phyloP scores from a whole-genome alignment of 2,329 filamentous ascomycete species.

The Aureobasidium leucospermi region DNA sequence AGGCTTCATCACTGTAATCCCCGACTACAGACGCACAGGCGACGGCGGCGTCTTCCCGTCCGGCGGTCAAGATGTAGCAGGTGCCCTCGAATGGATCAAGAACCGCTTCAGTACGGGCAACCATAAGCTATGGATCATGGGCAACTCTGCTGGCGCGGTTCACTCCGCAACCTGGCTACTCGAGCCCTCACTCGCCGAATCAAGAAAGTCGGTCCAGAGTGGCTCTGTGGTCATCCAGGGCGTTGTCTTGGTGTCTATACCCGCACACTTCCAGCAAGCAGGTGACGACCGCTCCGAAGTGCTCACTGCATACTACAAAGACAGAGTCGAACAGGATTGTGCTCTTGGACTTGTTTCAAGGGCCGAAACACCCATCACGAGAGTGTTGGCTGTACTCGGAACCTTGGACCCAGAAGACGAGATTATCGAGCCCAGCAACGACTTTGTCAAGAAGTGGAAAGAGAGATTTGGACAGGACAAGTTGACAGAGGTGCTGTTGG shows the following conservation, averaged over 20 bases:
- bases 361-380: conserved; percentile 10
- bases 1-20: conserved; percentile 23
- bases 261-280: conserved; percentile 20
- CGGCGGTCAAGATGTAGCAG: conserved; percentile 33
- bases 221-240: conserved; percentile 19
- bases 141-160: conserved; percentile 36
- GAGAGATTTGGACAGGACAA: conserved; percentile 15
- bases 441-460: conserved; percentile 21
- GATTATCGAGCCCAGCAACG: conserved; percentile 19
- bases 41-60: conserved; percentile 36
- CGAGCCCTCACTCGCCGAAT: conserved; percentile 18
- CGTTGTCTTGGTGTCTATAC: conserved; percentile 21
- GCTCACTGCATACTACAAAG: conserved; percentile 20
- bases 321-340: conserved; percentile 15
- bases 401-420: conserved; percentile 24
- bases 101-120: conserved; percentile 16
- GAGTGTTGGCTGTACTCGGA: conserved; percentile 19
- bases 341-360: conserved; percentile 18
- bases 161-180: conserved; percentile 33
- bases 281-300: conserved; percentile 15
- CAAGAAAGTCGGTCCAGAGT: conserved; percentile 17
- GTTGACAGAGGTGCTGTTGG: conserved; percentile 18
- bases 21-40: conserved; percentile 33
- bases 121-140: conserved; percentile 32
- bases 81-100: conserved; percentile 31